Base-by-base conservation (phyloP, 176 grass and related monocot genomes). In the Eleusine coracana region DNA sequence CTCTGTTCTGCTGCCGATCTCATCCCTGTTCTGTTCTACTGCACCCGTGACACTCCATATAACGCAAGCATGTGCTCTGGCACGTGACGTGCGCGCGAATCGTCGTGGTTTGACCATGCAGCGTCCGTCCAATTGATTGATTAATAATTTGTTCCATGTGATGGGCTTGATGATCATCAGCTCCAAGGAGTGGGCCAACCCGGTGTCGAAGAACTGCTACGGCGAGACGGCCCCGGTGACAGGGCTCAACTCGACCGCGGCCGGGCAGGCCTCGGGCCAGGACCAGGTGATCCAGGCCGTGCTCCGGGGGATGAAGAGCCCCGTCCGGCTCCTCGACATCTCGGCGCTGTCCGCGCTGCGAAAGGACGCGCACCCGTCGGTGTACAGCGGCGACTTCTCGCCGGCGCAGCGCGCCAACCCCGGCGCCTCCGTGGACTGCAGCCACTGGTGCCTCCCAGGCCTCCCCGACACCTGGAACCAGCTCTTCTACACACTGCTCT, bases 381-480 rank as follows among this genome's bases (percentile, higher is more conserved):
- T 90, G 51, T 99, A 92, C 77, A 96, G 93, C 80, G 96, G 91
- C 8, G 93, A 92, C 70, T 38, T 93, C 40, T 83, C 82, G 48
- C 87, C 93, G 41, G 86, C 86, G 83, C 96, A 98, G 80, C 86
- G 87, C 42, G 82, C 90, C 62, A 87, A 88, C 76, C 87, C 90
- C 0, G 82, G 83, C 65, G 66, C 84, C 79, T 93, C 91, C 1
- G 89, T 86, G 10, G 93, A 98, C 51, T 98, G 96, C 81, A 98
- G 96, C 73, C 93, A 98, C 50, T 96, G 96, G 96, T 96, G 96
- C 73, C 89, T 98, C 37, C 93, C 93, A 0, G 96, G 93, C 55
- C 89, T 98, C 14, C 96, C 96, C 31, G 96, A 98, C 72, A 93
- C 92, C 0, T 98, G 96, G 96, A 98, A 98, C 91, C 96, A 95